Evolutionary conservation across 139 green algal genomes (phyloP), one percentile per base, ranked within the genome.

Genomic region (Diplosphaera chodatii): DNA sequence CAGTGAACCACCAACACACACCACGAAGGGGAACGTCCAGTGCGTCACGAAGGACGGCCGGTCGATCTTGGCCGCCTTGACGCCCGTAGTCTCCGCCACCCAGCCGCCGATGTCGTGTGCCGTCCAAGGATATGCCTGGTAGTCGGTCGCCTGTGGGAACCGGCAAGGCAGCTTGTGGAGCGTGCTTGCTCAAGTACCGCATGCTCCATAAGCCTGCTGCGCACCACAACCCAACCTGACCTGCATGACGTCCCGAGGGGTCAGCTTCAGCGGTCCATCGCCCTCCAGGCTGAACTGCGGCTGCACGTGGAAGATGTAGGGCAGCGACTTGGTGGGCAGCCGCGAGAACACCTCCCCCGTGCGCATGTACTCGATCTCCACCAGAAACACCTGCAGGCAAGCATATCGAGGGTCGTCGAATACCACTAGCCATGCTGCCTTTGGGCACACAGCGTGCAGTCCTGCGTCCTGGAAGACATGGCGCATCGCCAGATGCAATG

Each of bases 241-340:
- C 63, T 33, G 34, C 72, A 91, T 80, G 33, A 74, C 40, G 5
- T 87, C 78, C 33, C 70, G 66, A 1, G 76, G 41, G 8, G 69
- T 64, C 16, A 92, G 41, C 21, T 68, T 77, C 29, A 92, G 68
- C n/a, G 63, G 70, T 4, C 75, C 76, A 5, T 74, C 79, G 1
- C 37, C 23, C 20, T 32, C 66, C 28, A 90, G 64, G 62, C 64
- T 48, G 68, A 77, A 32, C 10, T 32, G 32, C 3, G 82, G 74
- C 0, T 74, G 33, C 32, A 93, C 72, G 29, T 74, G 77, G 18
- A 85, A 79, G 25, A 91, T 25, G 56, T 74, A 86, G 5, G 88
- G 88, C 55, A 94, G 81, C 1, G 76, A 59, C 28, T 84, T 78
- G 1, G 88, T 75, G 34, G 79, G 78, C 66, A 94, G 71, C 33